Evolutionary conservation across 257 asterid species (phyloP).

Genomic region (Jacaranda copaia): DNA sequence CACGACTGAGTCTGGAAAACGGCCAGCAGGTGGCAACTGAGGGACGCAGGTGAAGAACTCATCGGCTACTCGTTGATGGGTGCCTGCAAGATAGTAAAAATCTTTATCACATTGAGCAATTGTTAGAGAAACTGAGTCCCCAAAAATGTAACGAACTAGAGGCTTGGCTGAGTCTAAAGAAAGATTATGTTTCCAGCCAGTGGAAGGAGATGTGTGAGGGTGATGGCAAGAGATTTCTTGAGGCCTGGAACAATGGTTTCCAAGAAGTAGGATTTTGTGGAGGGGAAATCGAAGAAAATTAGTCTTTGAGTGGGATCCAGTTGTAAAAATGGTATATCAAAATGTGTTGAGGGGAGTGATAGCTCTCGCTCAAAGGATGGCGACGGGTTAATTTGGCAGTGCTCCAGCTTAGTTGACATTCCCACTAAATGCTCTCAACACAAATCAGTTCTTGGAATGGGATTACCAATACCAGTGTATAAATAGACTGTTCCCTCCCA

Average conservation of each 20-base stretch:
- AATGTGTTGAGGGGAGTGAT: slow-evolving; percentile 41
- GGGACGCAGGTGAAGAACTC: slow-evolving; percentile 37
- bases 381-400: slow-evolving; percentile 33
- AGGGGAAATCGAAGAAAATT: slow-evolving; percentile 38
- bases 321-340: slow-evolving; percentile 41
- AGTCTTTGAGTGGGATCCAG: slow-evolving; percentile 38
- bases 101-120: slow-evolving; percentile 28
- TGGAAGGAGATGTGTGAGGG: slow-evolving; percentile 44
- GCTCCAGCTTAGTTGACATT: slow-evolving; percentile 19
- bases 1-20: neutral
- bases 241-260: slow-evolving; percentile 36
- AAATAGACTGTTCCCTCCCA: neutral
- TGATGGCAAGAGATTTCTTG: slow-evolving; percentile 35
- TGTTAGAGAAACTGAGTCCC: slow-evolving; percentile 35
- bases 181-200: slow-evolving; percentile 48
- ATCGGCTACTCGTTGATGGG: slow-evolving; percentile 26
- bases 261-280: slow-evolving; percentile 36
- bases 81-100: slow-evolving; percentile 30
- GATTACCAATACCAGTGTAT: too few species aligned
- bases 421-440: neutral
- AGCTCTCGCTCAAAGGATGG: slow-evolving; percentile 16
- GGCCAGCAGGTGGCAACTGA: slow-evolving; percentile 9
- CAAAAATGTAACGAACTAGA: neutral
- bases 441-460: neutral
- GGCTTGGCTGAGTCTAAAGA: slow-evolving; percentile 36